These are phyloP conservation scores for Candida easanensis DNA, from an alignment of 805 yeast genomes.

Conservation along the genomic window DNA sequence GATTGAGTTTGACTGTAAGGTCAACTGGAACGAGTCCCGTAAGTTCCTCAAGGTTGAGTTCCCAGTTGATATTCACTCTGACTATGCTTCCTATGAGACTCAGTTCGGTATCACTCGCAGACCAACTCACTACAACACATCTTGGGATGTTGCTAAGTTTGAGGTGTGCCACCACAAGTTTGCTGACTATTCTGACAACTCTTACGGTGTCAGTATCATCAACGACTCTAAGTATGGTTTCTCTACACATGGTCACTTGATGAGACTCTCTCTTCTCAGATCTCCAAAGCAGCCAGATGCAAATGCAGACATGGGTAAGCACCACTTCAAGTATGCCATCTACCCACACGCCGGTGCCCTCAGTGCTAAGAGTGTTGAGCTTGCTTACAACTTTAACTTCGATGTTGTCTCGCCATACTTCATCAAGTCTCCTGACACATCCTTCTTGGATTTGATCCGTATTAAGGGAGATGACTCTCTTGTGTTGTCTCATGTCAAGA, in stretches of 20 bases:
- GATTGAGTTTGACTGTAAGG: slow-evolving; percentile 54
- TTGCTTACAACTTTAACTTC: slow-evolving; percentile 81
- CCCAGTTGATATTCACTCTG: slow-evolving; percentile 78
- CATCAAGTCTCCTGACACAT: slow-evolving; percentile 17
- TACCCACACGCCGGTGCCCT: slow-evolving; percentile 78
- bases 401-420: slow-evolving; percentile 23
- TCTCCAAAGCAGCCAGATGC: slow-evolving; percentile 95
- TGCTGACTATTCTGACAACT: slow-evolving; percentile 84
- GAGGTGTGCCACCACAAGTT: slow-evolving; percentile 94
- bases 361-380: slow-evolving; percentile 59
- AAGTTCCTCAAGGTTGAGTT: slow-evolving; percentile 92
- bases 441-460: slow-evolving; percentile 31
- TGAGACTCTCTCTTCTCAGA: slow-evolving; percentile 82
- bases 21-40: slow-evolving; percentile 85
- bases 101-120: slow-evolving; percentile 90
- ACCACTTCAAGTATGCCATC: slow-evolving; percentile 77
- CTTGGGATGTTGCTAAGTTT: slow-evolving; percentile 96
- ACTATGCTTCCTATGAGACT: slow-evolving; percentile 85
- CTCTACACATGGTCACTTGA: slow-evolving; percentile 86
- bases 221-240: slow-evolving; percentile 92
- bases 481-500: slow-evolving; percentile 72
- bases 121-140: slow-evolving; percentile 92
- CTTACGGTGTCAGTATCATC: slow-evolving; percentile 81
- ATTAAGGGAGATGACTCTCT: slow-evolving; percentile 52
- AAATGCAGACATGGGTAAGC: slow-evolving; percentile 89